phyloP scores from a whole-genome alignment of 352 stramenopile species.

The Globisporangium spinosum region DNA sequence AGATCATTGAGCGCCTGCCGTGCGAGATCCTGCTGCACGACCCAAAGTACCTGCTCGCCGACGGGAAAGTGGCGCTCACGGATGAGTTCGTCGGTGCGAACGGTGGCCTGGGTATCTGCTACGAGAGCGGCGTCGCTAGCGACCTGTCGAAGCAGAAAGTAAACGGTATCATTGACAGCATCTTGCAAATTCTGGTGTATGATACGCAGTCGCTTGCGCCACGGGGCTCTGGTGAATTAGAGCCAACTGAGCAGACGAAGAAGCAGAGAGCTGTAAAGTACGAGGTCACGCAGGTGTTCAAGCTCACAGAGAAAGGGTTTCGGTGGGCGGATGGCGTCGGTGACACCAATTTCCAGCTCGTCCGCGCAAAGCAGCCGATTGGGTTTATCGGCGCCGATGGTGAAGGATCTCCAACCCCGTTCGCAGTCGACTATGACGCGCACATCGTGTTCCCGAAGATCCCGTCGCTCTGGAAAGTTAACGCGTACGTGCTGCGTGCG shows the following conservation, averaged over 20 bases:
- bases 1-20: slow-evolving; percentile 38
- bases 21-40: slow-evolving; percentile 65
- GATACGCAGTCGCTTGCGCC: slow-evolving; percentile 37
- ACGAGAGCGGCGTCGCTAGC: slow-evolving; percentile 58
- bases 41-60: slow-evolving; percentile 48
- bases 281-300: slow-evolving; percentile 64
- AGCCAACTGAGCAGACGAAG: neutral
- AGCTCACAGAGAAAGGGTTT: slow-evolving; percentile 52
- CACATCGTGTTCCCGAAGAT: slow-evolving; percentile 73
- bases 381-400: slow-evolving; percentile 37
- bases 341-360: slow-evolving; percentile 52
- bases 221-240: neutral
- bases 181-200: slow-evolving; percentile 46
- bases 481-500: slow-evolving; percentile 33
- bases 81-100: slow-evolving; percentile 65
- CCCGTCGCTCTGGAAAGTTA: slow-evolving; percentile 47
- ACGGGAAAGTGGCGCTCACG: slow-evolving; percentile 54
- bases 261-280: slow-evolving; percentile 15
- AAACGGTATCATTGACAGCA: slow-evolving; percentile 30
- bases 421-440: slow-evolving; percentile 53
- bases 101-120: slow-evolving; percentile 64
- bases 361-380: slow-evolving; percentile 38
- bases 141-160: slow-evolving; percentile 51
- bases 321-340: slow-evolving; percentile 53
- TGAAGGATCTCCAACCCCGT: slow-evolving; percentile 19